phyloP scores from a whole-genome alignment of 2,329 filamentous ascomycete species.

The Akanthomyces lecanii region DNA sequence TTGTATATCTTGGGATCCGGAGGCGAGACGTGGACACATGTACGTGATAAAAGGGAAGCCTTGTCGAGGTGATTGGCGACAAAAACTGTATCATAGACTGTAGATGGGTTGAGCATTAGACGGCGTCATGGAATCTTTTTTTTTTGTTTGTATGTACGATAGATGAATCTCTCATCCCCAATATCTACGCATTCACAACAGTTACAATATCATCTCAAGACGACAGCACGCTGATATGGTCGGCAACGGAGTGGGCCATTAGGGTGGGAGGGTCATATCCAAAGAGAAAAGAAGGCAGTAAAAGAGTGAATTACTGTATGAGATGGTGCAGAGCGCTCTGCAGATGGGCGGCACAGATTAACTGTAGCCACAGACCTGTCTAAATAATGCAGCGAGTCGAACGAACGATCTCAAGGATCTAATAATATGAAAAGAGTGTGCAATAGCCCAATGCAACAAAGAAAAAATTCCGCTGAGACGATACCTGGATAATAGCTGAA shows the following conservation, averaged over 20 bases:
- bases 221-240: background rate
- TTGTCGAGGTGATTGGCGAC: slow-evolving; percentile 27
- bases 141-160: slow-evolving; percentile 15
- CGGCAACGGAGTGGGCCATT: too few species aligned
- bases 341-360: background rate
- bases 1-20: slow-evolving; percentile 4
- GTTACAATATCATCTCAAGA: background rate
- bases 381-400: slow-evolving; percentile 7
- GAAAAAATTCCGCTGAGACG: slow-evolving; percentile 7
- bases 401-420: slow-evolving; percentile 6
- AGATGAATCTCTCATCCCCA: slow-evolving; percentile 13
- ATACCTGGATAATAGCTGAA: slow-evolving; percentile 5
- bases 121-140: slow-evolving; percentile 18
- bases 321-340: slow-evolving; percentile 10
- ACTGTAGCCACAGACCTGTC: background rate
- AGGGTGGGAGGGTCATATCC: background rate
- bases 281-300: background rate
- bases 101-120: slow-evolving; percentile 32
- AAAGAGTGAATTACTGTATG: slow-evolving; percentile 9
- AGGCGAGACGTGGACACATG: background rate
- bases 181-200: slow-evolving; percentile 10
- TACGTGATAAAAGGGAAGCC: slow-evolving; percentile 12
- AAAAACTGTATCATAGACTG: slow-evolving; percentile 34
- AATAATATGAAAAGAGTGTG: slow-evolving; percentile 11
- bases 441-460: slow-evolving; percentile 8